Conservation (phyloP, 1,284 basidiomycete species). For the Apiotrichum akiyoshidainum region DNA sequence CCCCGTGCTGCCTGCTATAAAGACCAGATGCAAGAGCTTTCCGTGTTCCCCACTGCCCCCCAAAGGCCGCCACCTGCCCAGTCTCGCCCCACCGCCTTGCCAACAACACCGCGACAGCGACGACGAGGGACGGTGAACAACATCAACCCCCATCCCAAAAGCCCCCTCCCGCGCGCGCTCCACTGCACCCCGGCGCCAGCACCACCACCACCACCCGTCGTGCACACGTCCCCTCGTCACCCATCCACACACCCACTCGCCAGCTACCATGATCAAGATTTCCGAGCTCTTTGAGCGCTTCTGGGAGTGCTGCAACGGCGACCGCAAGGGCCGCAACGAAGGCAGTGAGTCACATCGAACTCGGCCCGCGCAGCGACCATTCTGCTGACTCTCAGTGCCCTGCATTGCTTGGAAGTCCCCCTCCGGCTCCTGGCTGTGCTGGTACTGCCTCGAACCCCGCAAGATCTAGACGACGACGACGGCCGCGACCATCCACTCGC, state of each 20-base stretch:
- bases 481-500: no score
- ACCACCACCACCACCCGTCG: background rate
- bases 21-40: background rate
- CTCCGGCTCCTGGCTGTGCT: conserved; percentile 1
- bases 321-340: conserved; percentile 9
- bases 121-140: background rate
- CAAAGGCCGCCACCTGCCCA: background rate
- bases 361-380: background rate
- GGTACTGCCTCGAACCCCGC: conserved; percentile 6
- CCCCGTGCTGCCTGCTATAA: background rate
- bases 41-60: background rate
- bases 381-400: conserved; percentile 1
- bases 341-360: conserved; percentile 1
- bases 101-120: background rate
- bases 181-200: background rate
- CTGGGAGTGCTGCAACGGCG: conserved; percentile 6
- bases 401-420: conserved; percentile 5
- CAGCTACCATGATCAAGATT: background rate
- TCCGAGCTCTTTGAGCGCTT: background rate
- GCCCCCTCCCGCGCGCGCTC: background rate
- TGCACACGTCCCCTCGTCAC: background rate
- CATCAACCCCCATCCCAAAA: background rate
- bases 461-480: background rate
- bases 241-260: background rate
- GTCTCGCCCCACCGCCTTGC: conserved; percentile 1